These are phyloP conservation scores for Clitocybe nebularis DNA, from an alignment of 1,284 basidiomycete genomes.

Conservation along the genomic window DNA sequence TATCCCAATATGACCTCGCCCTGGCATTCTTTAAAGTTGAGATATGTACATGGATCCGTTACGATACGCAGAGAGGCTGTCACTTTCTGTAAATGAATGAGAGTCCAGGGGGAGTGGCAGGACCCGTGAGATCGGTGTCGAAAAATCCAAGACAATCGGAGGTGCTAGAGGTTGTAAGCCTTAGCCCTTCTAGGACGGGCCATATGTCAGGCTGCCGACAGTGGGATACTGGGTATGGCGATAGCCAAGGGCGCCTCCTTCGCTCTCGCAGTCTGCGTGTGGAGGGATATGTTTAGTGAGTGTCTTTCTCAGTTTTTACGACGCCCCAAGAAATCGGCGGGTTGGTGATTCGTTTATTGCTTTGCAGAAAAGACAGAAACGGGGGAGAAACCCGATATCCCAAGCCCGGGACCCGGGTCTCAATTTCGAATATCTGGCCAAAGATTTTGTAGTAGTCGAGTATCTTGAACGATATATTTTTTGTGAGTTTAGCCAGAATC, in stretches of 20 bases:
- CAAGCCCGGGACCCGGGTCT: conserved; percentile 21
- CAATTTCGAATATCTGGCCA: conserved; percentile 19
- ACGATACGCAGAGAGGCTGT: too few species aligned
- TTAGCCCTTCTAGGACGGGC: conserved; percentile 5
- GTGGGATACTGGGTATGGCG: conserved; percentile 9
- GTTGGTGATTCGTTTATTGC: conserved; percentile 18
- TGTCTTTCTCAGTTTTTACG: conserved; percentile 14
- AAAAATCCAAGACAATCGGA: not conserved
- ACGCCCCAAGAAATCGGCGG: conserved; percentile 24
- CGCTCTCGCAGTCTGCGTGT: conserved; percentile 18
- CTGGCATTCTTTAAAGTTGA: too few species aligned
- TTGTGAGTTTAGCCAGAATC: too few species aligned
- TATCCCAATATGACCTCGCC: too few species aligned
- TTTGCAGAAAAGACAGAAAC: conserved; percentile 21
- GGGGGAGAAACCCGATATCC: conserved; percentile 22
- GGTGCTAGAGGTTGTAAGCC: not conserved
- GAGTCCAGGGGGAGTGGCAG: conserved; percentile 12
- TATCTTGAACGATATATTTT: too few species aligned
- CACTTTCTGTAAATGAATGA: conserved; percentile 19
- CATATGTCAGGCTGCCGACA: conserved; percentile 17
- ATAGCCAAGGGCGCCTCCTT: conserved; percentile 18
- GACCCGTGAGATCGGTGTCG: not conserved
- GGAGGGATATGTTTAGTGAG: conserved; percentile 6
- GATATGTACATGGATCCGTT: too few species aligned
- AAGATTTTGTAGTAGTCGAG: conserved; percentile 24